phyloP scores from a whole-genome alignment of 441 rosid genomes.

The Croton setiger region DNA sequence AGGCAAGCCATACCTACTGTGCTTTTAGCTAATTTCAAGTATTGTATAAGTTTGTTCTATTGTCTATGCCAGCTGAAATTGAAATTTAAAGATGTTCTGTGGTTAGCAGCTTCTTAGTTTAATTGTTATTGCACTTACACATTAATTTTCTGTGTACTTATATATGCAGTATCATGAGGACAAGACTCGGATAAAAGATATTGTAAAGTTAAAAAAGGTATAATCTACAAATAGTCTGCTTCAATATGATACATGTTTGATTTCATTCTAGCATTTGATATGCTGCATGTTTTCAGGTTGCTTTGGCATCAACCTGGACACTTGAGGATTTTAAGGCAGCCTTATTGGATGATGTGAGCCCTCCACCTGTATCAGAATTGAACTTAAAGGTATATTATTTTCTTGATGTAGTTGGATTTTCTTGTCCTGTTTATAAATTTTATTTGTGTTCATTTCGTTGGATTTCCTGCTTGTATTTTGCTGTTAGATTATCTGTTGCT shows the following conservation, averaged over 20 bases:
- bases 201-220: slow-evolving; percentile 79
- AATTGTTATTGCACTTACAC: neutral
- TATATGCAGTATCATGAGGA: slow-evolving; percentile 78
- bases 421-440: neutral
- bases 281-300: slow-evolving; percentile 40
- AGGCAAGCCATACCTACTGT: neutral
- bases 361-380: slow-evolving; percentile 59
- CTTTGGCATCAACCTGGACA: slow-evolving; percentile 60
- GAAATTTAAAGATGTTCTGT: neutral
- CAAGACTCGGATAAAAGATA: slow-evolving; percentile 68
- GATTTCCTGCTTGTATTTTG: neutral
- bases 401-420: neutral
- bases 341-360: slow-evolving; percentile 47
- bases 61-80: neutral
- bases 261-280: slow-evolving; percentile 16
- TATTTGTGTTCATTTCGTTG: neutral
- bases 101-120: neutral
- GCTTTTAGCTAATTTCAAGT: slow-evolving; percentile 3
- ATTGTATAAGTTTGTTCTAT: no score
- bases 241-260: neutral
- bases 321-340: slow-evolving; percentile 80
- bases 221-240: slow-evolving; percentile 2
- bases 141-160: slow-evolving; percentile 8
- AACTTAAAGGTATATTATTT: slow-evolving; percentile 58
- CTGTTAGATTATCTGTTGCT: neutral